Evolutionary conservation across 2,329 filamentous ascomycete species (phyloP).

Genomic region (Chrysosporium queenslandicum): DNA sequence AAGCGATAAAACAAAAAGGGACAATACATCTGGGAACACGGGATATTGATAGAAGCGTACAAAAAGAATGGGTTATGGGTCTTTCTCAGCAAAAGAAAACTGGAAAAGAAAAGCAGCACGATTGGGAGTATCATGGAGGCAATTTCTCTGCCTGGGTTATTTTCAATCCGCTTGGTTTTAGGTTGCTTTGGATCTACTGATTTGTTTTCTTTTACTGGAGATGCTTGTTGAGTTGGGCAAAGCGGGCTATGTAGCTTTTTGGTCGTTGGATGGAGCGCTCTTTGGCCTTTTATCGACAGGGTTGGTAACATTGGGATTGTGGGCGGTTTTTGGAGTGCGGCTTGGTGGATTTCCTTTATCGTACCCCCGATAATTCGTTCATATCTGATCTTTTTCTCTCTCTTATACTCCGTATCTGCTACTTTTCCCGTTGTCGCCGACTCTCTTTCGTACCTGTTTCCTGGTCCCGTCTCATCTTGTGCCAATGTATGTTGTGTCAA

Average conservation of each 20-base stretch:
- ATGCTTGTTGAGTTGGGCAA: constrained; percentile 14
- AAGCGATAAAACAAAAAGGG: constrained; percentile 6
- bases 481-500: neutral
- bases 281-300: constrained; percentile 17
- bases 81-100: constrained; percentile 6
- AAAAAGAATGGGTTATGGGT: constrained; percentile 12
- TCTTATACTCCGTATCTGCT: too few species aligned
- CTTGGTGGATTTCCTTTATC: constrained; percentile 16
- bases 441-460: neutral
- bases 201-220: constrained; percentile 14
- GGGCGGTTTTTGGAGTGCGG: constrained; percentile 18
- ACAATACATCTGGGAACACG: constrained; percentile 13
- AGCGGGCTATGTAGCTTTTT: constrained; percentile 17
- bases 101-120: constrained; percentile 13
- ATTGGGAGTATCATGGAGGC: constrained; percentile 15
- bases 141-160: constrained; percentile 11
- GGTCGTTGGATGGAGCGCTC: constrained; percentile 18
- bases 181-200: constrained; percentile 10
- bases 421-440: neutral
- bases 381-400: too few species aligned
- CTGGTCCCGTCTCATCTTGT: neutral
- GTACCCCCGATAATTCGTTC: neutral
- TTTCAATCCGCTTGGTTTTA: constrained; percentile 11
- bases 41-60: constrained; percentile 15
- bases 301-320: constrained; percentile 17